Conservation (phyloP, 73 alveolate genomes). For the Loxodes magnus region DNA sequence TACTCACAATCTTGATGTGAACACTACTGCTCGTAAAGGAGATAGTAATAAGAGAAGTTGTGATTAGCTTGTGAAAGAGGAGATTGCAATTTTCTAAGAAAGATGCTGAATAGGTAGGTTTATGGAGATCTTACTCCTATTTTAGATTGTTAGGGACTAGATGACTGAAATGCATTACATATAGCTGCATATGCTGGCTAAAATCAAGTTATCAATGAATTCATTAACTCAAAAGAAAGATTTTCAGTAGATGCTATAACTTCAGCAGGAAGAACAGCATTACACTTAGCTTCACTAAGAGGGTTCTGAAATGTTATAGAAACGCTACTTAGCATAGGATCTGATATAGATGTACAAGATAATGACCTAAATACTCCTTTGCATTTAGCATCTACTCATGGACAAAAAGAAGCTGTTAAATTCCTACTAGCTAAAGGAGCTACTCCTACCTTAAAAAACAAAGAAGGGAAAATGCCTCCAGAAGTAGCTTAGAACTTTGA, state of each 20-base stretch:
- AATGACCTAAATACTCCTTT: conserved; percentile 76
- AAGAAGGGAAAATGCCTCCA: conserved; percentile 39
- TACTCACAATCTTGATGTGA: neutral
- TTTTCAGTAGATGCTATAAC: conserved; percentile 49
- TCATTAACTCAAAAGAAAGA: conserved; percentile 33
- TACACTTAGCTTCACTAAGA: conserved; percentile 36
- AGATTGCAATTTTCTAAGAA: neutral
- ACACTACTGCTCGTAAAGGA: neutral
- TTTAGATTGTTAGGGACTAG: conserved; percentile 69
- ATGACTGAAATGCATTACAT: conserved; percentile 88
- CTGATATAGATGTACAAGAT: conserved; percentile 64
- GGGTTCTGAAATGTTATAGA: conserved; percentile 50
- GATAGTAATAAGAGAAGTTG: conserved; percentile 24
- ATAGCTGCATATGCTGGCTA: conserved; percentile 91
- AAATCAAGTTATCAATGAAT: conserved; percentile 41
- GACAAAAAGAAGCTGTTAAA: conserved; percentile 52
- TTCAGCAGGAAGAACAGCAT: conserved; percentile 38
- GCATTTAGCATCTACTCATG: conserved; percentile 66
- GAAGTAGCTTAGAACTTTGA: conserved; percentile 41
- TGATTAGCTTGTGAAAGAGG: conserved; percentile 13
- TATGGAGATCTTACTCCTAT: neutral
- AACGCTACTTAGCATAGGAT: conserved; percentile 43
- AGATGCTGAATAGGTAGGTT: conserved; percentile 1
- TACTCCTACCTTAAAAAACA: conserved; percentile 40
- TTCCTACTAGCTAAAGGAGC: conserved; percentile 49